Evolutionary conservation across 768 basidiomycete species (phyloP).

Genomic region (Kwoniella sp.): DNA sequence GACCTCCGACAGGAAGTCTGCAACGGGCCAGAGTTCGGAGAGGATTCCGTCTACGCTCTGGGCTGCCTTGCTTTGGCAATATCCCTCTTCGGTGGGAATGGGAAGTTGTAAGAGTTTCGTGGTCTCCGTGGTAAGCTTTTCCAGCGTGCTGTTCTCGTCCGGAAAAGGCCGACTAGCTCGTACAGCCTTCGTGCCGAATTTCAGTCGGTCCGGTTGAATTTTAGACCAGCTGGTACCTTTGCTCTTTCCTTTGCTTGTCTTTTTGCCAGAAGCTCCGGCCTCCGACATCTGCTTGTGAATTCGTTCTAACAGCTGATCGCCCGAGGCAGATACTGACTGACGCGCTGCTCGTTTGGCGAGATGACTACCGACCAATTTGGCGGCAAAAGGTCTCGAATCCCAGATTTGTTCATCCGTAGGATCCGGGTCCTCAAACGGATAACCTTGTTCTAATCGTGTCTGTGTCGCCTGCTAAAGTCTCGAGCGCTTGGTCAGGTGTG

Average conservation of each 20-base stretch:
- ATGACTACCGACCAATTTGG: neutral
- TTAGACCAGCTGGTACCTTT: neutral
- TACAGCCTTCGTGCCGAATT: neutral
- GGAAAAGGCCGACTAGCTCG: neutral
- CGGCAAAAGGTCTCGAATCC: neutral
- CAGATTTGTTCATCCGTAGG: neutral
- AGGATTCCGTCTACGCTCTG: neutral
- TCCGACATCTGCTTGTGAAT: neutral
- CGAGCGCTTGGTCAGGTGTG: neutral
- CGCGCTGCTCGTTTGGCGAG: neutral
- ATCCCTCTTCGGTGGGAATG: neutral
- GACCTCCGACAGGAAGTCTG: no score
- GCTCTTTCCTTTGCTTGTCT: neutral
- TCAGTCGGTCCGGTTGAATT: neutral
- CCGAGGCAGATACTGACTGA: neutral
- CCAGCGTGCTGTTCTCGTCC: neutral
- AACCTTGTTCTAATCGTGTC: neutral
- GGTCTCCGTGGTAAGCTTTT: neutral
- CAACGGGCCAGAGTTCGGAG: neutral
- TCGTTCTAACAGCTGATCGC: no score
- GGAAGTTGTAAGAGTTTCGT: neutral
- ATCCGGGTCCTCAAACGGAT: neutral
- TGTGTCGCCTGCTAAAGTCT: neutral
- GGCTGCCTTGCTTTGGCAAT: neutral
- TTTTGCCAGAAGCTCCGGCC: neutral